Evolutionary conservation across 179 eudicot species (phyloP).

Genomic region (Silene coronaria): DNA sequence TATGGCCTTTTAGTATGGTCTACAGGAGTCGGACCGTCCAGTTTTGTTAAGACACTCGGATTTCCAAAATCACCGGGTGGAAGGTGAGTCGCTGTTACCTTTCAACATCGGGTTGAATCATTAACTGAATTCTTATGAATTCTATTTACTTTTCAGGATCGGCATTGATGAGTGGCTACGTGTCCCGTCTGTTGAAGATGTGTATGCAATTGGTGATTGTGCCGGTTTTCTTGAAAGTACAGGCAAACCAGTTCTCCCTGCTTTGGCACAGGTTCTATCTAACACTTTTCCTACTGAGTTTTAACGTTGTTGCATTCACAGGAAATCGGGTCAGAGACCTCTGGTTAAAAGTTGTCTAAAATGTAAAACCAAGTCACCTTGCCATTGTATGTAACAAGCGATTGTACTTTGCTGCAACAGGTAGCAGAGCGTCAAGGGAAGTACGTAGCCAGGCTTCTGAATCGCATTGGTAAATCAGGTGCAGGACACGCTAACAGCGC

Average conservation of each 20-base stretch:
- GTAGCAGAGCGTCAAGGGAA: conserved; percentile 98
- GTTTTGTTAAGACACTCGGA: conserved; percentile 58
- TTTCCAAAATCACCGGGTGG: conserved; percentile 84
- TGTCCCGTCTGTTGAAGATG: conserved; percentile 70
- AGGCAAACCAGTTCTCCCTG: conserved; percentile 83
- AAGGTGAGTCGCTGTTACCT: conserved; percentile 41
- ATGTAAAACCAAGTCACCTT: not conserved
- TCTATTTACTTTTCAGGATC: conserved; percentile 40
- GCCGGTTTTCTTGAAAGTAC: conserved; percentile 91
- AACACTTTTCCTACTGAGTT: too few relatives aligned
- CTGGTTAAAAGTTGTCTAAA: not conserved
- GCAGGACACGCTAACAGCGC: conserved; percentile 68
- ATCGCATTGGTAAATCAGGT: conserved; percentile 66
- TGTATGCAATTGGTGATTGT: conserved; percentile 90
- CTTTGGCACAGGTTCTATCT: conserved; percentile 77
- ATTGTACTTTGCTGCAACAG: conserved; percentile 32
- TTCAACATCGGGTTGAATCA: not conserved
- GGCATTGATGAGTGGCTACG: conserved; percentile 93
- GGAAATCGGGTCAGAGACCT: too few relatives aligned
- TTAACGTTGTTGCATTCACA: too few relatives aligned
- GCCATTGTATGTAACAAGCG: not conserved
- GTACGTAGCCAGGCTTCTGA: conserved; percentile 60
- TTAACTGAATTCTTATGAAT: not conserved
- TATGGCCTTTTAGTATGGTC: conserved; percentile 97
- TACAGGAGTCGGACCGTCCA: conserved; percentile 95